Evolutionary conservation across 2,329 filamentous ascomycete species (phyloP).

Genomic region (Tolypocladium paradoxum): DNA sequence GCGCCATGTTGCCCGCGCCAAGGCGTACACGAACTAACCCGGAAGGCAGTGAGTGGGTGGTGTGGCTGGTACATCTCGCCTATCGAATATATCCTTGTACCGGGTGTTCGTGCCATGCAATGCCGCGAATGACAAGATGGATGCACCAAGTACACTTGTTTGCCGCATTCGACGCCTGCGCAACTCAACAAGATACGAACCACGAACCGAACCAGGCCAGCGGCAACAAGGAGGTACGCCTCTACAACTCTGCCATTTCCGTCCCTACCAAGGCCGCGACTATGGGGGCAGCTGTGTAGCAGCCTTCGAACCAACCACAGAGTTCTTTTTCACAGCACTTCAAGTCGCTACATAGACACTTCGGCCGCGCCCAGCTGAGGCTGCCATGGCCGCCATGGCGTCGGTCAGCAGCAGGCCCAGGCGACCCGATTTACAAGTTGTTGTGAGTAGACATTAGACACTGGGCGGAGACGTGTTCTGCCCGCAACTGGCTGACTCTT

Average conservation of each 20-base stretch:
- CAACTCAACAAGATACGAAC: background rate
- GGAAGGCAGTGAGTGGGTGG: too few species aligned
- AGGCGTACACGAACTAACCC: too few species aligned
- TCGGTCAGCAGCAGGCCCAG: slow-evolving; percentile 22
- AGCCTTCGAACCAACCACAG: background rate
- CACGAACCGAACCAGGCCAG: background rate
- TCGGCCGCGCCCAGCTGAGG: slow-evolving; percentile 8
- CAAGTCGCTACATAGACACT: slow-evolving; percentile 2
- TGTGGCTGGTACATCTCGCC: background rate
- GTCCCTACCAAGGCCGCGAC: background rate
- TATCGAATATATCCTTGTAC: background rate
- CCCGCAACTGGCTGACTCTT: background rate
- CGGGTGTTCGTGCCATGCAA: background rate
- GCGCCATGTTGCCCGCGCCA: too few species aligned
- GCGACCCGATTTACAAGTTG: slow-evolving; percentile 35
- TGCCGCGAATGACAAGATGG: background rate
- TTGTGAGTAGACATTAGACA: slow-evolving; percentile 26
- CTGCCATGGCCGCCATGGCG: background rate
- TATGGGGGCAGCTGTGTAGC: background rate
- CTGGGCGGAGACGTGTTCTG: background rate
- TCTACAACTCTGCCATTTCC: background rate
- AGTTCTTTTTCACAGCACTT: background rate
- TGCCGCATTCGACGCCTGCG: background rate
- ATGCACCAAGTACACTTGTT: background rate
- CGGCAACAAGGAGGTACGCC: background rate